Conservation (phyloP, 441 rosid species). For the Corymbia citriodora region DNA sequence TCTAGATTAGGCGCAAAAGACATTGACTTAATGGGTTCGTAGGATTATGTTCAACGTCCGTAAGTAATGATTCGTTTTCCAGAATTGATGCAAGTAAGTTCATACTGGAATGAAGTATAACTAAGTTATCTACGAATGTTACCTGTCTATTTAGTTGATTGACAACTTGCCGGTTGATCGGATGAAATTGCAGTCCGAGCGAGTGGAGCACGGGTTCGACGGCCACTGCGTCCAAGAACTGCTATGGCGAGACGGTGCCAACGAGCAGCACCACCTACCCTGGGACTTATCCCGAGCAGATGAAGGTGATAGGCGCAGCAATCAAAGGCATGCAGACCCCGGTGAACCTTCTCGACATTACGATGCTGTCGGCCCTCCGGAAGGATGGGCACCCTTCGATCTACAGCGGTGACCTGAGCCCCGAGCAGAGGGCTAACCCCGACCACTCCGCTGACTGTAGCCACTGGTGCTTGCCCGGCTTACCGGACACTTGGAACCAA, state of each 20-base stretch:
- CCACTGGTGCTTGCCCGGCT: constrained; percentile 98
- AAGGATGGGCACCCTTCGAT: constrained; percentile 90
- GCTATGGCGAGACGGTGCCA: constrained; percentile 76
- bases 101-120: background rate
- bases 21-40: background rate
- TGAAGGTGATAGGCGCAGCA: constrained; percentile 57
- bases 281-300: constrained; percentile 50
- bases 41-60: background rate
- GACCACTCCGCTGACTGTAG: constrained; percentile 80
- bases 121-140: background rate
- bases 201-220: constrained; percentile 53
- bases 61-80: background rate
- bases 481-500: constrained; percentile 95
- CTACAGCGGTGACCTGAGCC: constrained; percentile 73
- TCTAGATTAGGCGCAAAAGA: background rate
- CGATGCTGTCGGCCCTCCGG: constrained; percentile 76
- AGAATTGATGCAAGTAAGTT: background rate
- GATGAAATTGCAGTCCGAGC: constrained; percentile 40
- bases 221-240: constrained; percentile 32
- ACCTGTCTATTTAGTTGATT: background rate
- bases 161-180: background rate
- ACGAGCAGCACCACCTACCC: constrained; percentile 40
- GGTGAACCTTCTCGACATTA: constrained; percentile 61
- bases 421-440: constrained; percentile 61
- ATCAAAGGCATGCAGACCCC: constrained; percentile 50